Conservation (phyloP, 2,329 filamentous ascomycete genomes). For the Neofusicoccum umdonicola region DNA sequence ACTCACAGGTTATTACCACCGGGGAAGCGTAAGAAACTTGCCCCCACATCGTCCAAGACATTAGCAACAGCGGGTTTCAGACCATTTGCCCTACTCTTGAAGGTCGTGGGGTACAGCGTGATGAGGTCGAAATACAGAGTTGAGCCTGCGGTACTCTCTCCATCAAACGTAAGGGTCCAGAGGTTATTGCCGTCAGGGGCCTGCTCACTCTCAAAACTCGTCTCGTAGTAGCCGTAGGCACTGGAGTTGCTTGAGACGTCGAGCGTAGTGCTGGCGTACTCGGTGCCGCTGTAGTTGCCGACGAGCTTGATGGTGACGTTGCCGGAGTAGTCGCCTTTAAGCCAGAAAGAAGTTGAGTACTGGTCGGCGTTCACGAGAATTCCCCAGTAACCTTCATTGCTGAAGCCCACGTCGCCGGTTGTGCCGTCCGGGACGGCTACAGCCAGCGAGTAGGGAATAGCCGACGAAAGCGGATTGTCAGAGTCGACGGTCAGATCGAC, state of each 20-base stretch:
- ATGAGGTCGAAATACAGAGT: constrained; percentile 18
- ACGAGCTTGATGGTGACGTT: constrained; percentile 16
- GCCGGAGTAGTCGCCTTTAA: constrained; percentile 33
- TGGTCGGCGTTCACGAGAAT: constrained; percentile 14
- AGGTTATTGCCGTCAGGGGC: constrained; percentile 18
- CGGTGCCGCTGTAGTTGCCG: constrained; percentile 1
- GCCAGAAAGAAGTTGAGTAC: constrained; percentile 16
- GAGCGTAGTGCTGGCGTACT: constrained; percentile 11
- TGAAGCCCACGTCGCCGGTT: constrained; percentile 13
- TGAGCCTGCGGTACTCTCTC: not conserved
- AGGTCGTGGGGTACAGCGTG: constrained; percentile 18
- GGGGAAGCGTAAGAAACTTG: constrained; percentile 60
- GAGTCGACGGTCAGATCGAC: constrained; percentile 24
- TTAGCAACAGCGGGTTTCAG: constrained; percentile 11
- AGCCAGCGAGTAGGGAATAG: constrained; percentile 16
- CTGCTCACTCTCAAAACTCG: constrained; percentile 1
- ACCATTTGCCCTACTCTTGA: constrained; percentile 15
- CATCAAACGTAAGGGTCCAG: constrained; percentile 18
- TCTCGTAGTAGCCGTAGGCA: not conserved
- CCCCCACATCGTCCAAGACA: constrained; percentile 12
- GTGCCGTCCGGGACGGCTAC: constrained; percentile 7
- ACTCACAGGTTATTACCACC: constrained; percentile 56
- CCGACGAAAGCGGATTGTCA: not conserved
- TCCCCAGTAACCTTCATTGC: constrained; percentile 20
- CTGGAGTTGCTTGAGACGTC: not conserved